Evolutionary conservation across 345 rosid genomes (phyloP).

Genomic region (Mallotus nudiflorus): DNA sequence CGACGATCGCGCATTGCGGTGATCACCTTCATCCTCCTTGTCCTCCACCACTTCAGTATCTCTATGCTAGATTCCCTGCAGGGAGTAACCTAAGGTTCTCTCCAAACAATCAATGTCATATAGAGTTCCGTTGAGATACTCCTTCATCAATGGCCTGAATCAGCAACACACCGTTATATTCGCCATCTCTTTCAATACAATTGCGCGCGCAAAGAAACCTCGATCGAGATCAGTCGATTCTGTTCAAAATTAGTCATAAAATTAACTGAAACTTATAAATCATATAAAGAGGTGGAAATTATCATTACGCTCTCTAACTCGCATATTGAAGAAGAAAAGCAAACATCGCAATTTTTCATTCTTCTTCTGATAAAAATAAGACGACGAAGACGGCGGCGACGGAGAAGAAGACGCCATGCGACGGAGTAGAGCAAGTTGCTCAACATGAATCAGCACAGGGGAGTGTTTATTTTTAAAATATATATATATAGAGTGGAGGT

Average conservation of each 20-base stretch:
- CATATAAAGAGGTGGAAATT: not conserved
- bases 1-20: slow-evolving; percentile 38
- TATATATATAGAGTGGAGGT: no score
- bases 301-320: not conserved
- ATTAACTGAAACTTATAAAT: not conserved
- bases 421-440: no score
- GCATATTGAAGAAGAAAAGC: not conserved
- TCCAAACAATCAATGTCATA: slow-evolving; percentile 94
- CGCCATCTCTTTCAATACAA: slow-evolving; percentile 42
- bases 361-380: no score
- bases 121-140: slow-evolving; percentile 81
- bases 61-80: slow-evolving; percentile 51
- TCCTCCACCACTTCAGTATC: slow-evolving; percentile 38
- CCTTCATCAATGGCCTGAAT: slow-evolving; percentile 75
- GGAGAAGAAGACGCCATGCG: no score
- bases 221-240: not conserved
- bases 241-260: not conserved
- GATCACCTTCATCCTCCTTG: slow-evolving; percentile 20
- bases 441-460: no score
- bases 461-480: no score
- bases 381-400: no score
- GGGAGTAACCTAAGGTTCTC: slow-evolving; percentile 67
- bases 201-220: not conserved
- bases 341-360: no score
- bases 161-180: slow-evolving; percentile 72